These are phyloP conservation scores for Fusarium sp. DNA, from an alignment of 2,329 filamentous ascomycete genomes.

Conservation along the genomic window DNA sequence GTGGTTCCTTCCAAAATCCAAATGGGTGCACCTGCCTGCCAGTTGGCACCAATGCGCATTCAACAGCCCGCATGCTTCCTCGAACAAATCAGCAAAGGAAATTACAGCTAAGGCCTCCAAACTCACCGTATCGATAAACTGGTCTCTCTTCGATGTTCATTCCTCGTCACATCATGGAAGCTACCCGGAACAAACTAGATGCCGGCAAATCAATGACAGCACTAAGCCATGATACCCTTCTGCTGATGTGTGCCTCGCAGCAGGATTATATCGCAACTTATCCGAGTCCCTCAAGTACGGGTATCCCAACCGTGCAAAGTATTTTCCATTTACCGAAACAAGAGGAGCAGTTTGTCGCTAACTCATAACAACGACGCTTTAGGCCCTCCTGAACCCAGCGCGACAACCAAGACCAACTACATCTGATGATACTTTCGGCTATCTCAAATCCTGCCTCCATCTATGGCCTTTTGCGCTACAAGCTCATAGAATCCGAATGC, in stretches of 20 bases:
- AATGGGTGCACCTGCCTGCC: background rate
- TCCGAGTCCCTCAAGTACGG: no score
- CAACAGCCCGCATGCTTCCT: background rate
- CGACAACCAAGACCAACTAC: background rate
- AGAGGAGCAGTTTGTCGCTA: background rate
- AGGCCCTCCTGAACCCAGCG: background rate
- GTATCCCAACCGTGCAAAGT: background rate
- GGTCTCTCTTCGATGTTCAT: accelerated
- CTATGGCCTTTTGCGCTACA: accelerated
- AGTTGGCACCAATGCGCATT: background rate
- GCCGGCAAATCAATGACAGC: background rate
- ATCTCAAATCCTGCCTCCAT: background rate
- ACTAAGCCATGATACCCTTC: background rate
- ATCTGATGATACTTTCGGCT: background rate
- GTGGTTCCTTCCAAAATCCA: background rate
- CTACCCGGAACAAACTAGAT: background rate
- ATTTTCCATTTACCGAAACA: background rate
- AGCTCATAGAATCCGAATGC: accelerated
- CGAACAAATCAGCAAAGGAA: background rate
- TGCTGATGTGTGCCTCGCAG: background rate
- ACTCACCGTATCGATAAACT: background rate
- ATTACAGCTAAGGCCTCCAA: background rate
- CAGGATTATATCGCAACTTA: background rate
- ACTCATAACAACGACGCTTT: background rate
- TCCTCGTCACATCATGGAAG: background rate